Evolutionary conservation across 2,329 filamentous ascomycete species (phyloP).

Genomic region (Samsoniella hepiali): DNA sequence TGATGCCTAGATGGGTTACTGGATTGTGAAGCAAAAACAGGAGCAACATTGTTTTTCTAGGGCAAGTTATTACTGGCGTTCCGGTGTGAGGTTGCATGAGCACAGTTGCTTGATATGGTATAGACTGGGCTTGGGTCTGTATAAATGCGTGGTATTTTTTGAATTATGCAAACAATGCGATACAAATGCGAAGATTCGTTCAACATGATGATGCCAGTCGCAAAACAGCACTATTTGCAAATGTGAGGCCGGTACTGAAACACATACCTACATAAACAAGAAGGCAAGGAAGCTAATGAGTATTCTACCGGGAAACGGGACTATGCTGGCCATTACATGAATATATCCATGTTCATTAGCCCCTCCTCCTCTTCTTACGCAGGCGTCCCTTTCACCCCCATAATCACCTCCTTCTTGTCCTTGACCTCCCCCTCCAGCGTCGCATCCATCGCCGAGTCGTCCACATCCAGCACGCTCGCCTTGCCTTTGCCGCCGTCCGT

Average conservation of each 20-base stretch:
- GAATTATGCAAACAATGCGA: not conserved
- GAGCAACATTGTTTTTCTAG: not conserved
- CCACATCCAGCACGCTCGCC: constrained; percentile 40
- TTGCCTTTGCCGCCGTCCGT: constrained; percentile 19
- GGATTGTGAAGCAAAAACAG: not conserved
- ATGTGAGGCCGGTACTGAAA: not conserved
- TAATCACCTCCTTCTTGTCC: constrained; percentile 37
- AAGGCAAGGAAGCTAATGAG: not conserved
- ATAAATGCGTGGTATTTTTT: not conserved
- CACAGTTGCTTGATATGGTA: not conserved
- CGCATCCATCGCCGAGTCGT: constrained; percentile 46
- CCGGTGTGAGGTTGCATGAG: not conserved
- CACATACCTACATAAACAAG: not conserved
- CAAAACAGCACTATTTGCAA: not conserved
- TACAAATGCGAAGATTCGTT: not conserved
- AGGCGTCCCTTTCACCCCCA: constrained; percentile 24
- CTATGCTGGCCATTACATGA: not conserved
- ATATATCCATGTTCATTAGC: not conserved
- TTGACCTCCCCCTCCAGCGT: constrained; percentile 34
- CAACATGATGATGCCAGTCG: not conserved
- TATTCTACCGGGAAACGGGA: not conserved
- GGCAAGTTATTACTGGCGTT: not conserved
- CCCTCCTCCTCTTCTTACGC: not conserved
- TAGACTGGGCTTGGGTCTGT: not conserved
- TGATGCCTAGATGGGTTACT: constrained; percentile 21